Conservation (phyloP, 306 rosid species). For the Cyclanthera cordifolia region DNA sequence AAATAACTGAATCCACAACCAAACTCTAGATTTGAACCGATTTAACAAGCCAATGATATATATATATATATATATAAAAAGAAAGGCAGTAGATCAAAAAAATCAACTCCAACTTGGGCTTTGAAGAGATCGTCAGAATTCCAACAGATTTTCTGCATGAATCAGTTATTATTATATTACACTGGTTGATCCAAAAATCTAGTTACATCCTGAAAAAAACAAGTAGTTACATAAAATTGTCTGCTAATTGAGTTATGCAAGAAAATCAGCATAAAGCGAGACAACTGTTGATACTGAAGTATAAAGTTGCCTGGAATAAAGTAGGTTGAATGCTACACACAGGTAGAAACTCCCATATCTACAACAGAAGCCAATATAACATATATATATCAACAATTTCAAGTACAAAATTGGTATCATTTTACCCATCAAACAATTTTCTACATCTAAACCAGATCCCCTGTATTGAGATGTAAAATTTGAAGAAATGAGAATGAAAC, state of each 20-base stretch:
- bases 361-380: slow-evolving; percentile 32
- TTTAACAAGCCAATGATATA: too few relatives aligned
- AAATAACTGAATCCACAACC: too few relatives aligned
- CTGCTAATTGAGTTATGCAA: too few relatives aligned
- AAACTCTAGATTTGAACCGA: too few relatives aligned
- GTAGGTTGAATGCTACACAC: background rate
- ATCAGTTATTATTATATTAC: too few relatives aligned
- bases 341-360: slow-evolving; percentile 17
- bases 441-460: slow-evolving; percentile 23
- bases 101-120: too few relatives aligned
- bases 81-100: too few relatives aligned
- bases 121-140: too few relatives aligned
- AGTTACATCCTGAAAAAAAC: too few relatives aligned
- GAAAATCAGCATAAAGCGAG: background rate
- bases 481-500: slow-evolving; percentile 8
- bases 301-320: background rate
- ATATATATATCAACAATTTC: slow-evolving; percentile 32
- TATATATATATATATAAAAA: too few relatives aligned
- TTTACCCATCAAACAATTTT: slow-evolving; percentile 20
- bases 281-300: background rate
- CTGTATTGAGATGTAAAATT: slow-evolving; percentile 13
- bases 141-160: too few relatives aligned
- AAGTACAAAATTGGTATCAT: slow-evolving; percentile 18
- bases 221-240: background rate
- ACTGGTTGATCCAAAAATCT: too few relatives aligned